Evolutionary conservation across 1,284 basidiomycete species (phyloP).

Genomic region (Boletus sp.): DNA sequence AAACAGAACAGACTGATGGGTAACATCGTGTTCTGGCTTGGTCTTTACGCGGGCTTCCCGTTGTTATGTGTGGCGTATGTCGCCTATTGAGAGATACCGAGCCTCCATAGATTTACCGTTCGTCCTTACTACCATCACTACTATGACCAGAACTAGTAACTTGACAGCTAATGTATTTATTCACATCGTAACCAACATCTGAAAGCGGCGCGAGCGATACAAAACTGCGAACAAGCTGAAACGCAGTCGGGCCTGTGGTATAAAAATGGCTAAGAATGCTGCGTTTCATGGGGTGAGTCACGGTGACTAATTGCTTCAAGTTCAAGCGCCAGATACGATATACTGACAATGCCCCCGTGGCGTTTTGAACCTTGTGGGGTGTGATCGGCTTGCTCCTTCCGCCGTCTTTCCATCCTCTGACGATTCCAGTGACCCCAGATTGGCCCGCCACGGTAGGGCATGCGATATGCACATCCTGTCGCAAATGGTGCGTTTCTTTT

Average conservation of each 20-base stretch:
- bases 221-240: neutral
- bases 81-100: conserved; percentile 62
- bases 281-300: neutral
- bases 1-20: conserved; percentile 77
- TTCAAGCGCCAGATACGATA: neutral
- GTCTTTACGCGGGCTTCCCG: conserved; percentile 88
- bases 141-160: neutral
- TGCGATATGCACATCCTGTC: neutral
- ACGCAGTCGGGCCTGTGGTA: neutral
- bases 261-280: neutral
- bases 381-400: neutral
- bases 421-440: neutral
- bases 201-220: neutral
- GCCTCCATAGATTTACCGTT: conserved; percentile 10
- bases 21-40: conserved; percentile 90
- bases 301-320: neutral
- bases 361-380: neutral
- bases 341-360: neutral
- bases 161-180: neutral
- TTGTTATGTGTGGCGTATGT: conserved; percentile 85
- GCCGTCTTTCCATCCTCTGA: neutral
- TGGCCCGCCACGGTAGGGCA: neutral
- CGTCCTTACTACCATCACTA: neutral
- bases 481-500: too few relatives aligned
- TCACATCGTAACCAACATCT: neutral